Base-by-base conservation (phyloP, 2,329 filamentous ascomycete species). In the Fusarium camptoceras region DNA sequence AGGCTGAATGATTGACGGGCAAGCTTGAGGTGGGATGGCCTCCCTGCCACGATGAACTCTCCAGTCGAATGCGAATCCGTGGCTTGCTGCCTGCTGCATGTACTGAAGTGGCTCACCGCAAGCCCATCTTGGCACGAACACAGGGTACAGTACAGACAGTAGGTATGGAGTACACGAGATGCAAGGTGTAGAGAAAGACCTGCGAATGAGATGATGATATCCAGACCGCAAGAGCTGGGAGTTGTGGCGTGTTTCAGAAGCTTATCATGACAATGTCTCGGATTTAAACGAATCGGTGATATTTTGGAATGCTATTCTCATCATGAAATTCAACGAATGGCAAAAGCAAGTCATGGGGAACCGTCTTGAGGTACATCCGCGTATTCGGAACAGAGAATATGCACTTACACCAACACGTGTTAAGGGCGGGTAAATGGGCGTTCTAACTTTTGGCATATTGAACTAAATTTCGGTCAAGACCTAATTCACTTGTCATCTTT, bases 1-100 rank as follows among this genome's bases (percentile, higher is more conserved):
- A 65, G 62, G 59, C 50, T 59, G 56, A 47, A 64, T 47, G 67
- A 64, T 70, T 50, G 48, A 25, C 48, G 18, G 18, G 34, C 34
- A 37, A 37, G 34, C 37, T 24, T 50, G 27, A 31, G 28, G 41
- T 43, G 14, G 41, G 20, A 43, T 47, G 18, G 25, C 27, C 25
- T 47, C n/a, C n/a, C 49, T 51, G 34, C 54, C 30, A 46, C 31
- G n/a, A 20, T 54, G 8, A n/a, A 31, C 30, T 54, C 28, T 63
- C 65, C 59, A 54, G 47, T 39, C 28, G 31, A 42, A 63, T 49
- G 60, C 47, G 28, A 63, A 49, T 37, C 34, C 28, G 28, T 12
- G 59, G 47, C 41, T 43, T 37, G 28, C 22, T 50, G 24, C 43
- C n/a, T n/a, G n/a, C n/a, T n/a, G n/a, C n/a, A n/a, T 27, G 22